A percentile compares a stretch with the other conserved stretches of the same genome.
Conservation (phyloP, 2,329 filamentous ascomycete genomes). For the Fusarium armeniacum region DNA sequence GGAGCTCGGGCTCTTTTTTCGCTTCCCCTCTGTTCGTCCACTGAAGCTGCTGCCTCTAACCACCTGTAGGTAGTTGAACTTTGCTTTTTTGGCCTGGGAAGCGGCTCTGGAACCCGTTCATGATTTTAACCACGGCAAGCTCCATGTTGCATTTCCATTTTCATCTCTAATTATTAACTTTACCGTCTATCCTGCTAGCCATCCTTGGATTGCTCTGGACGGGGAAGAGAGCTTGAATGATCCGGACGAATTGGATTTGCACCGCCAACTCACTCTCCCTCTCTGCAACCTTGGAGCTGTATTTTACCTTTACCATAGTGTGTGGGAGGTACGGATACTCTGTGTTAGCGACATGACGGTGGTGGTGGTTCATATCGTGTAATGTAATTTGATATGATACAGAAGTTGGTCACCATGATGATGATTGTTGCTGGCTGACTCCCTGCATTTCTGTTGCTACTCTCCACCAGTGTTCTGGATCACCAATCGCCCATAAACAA, state of each 20-base stretch:
- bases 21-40: background rate
- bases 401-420: constrained; percentile 22
- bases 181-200: background rate
- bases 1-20: constrained; percentile 1
- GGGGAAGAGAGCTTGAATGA: constrained; percentile 44
- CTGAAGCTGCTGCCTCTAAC: constrained; percentile 4
- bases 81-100: constrained; percentile 20
- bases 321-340: background rate
- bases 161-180: constrained; percentile 34
- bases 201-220: constrained; percentile 20
- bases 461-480: constrained; percentile 15
- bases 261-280: constrained; percentile 23
- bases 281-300: background rate
- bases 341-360: constrained; percentile 18
- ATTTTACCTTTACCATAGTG: background rate
- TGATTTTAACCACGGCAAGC: constrained; percentile 36
- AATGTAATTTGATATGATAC: constrained; percentile 28
- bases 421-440: background rate
- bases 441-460: constrained; percentile 12
- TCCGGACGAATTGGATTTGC: constrained; percentile 51
- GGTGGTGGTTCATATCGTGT: constrained; percentile 17
- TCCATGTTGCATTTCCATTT: constrained; percentile 20
- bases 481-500: constrained; percentile 29
- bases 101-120: constrained; percentile 34
- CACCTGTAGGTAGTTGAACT: background rate